These are phyloP conservation scores for Fusarium sp. DNA, from an alignment of 2,329 filamentous ascomycete species.

Conservation along the genomic window DNA sequence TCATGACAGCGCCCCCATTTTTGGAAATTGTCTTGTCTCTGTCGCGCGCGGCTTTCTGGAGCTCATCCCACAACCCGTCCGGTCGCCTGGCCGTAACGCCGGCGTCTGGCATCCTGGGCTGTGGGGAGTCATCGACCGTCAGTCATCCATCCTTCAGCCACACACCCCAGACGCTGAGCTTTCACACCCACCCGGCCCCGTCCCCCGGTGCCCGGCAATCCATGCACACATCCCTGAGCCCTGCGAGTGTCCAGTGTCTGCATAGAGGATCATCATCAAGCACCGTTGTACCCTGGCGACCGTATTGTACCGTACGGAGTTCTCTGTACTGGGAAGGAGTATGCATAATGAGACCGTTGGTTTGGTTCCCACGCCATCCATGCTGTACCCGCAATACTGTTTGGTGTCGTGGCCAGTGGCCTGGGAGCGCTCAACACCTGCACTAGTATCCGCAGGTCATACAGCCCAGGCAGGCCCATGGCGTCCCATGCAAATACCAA, in stretches of 20 bases:
- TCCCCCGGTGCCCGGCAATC: conserved; percentile 44
- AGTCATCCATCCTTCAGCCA: conserved; percentile 34
- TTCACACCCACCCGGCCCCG: conserved; percentile 42
- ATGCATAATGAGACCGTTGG: conserved; percentile 37
- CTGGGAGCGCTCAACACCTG: conserved; percentile 44
- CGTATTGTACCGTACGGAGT: not conserved
- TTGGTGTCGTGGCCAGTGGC: conserved; percentile 42
- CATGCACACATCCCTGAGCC: conserved; percentile 31
- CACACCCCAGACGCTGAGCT: conserved; percentile 34
- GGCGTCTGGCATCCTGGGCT: conserved; percentile 34
- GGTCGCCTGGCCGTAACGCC: conserved; percentile 28
- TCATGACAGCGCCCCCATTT: conserved; percentile 20
- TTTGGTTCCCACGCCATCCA: conserved; percentile 45
- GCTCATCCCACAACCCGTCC: conserved; percentile 42
- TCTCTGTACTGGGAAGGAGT: not conserved
- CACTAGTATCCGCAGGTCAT: conserved; percentile 50
- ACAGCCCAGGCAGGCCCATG: conserved; percentile 38
- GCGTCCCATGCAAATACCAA: conserved; percentile 46
- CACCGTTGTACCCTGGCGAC: conserved; percentile 14
- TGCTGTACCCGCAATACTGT: conserved; percentile 43
- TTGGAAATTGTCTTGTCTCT: conserved; percentile 31
- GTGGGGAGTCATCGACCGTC: conserved; percentile 40
- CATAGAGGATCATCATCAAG: conserved; percentile 43
- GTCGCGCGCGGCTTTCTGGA: conserved; percentile 38
- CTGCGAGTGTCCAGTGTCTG: conserved; percentile 37